A percentile compares a stretch with the other conserved stretches of the same genome.
phyloP scores from a whole-genome alignment of 192 early-diverging fungal genomes.

The Phlyctochytrium planicorne region DNA sequence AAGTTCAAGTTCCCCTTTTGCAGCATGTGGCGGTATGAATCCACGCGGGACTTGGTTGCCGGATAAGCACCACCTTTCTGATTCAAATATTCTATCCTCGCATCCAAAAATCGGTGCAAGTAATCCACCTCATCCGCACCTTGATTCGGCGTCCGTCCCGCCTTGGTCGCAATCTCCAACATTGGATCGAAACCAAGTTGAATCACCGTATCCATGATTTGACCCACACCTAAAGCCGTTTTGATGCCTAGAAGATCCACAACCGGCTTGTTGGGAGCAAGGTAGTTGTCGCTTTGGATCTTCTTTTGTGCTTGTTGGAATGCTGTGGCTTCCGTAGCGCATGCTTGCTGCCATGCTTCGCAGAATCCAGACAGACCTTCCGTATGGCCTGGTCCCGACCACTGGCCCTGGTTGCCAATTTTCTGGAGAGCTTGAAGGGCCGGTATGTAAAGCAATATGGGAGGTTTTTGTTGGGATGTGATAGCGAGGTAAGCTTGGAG shows the following conservation, averaged over 20 bases:
- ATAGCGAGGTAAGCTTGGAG: not conserved
- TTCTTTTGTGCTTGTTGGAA: slow-evolving; percentile 4
- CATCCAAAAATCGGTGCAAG: not conserved
- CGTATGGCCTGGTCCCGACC: not conserved
- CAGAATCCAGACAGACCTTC: slow-evolving; percentile 18
- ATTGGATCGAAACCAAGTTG: slow-evolving; percentile 10
- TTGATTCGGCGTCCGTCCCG: slow-evolving; percentile 3
- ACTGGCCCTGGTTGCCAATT: not conserved
- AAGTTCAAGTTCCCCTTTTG: not conserved
- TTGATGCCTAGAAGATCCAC: not conserved
- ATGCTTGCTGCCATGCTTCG: slow-evolving; percentile 6
- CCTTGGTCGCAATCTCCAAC: not conserved
- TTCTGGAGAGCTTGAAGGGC: not conserved
- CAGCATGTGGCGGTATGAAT: slow-evolving; percentile 7
- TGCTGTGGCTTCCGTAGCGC: not conserved
- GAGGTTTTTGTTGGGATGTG: too few relatives aligned
- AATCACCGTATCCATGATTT: slow-evolving; percentile 18
- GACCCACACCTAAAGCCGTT: slow-evolving; percentile 6
- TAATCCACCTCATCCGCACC: not conserved
- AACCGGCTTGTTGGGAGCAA: slow-evolving; percentile 1
- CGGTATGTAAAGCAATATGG: not conserved
- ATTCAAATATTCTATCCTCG: not conserved
- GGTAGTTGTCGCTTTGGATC: not conserved
- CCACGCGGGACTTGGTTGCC: slow-evolving; percentile 6
- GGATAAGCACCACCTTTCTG: slow-evolving; percentile 19